Conservation (phyloP, 768 basidiomycete species). For the Panaeolus papilionaceus region DNA sequence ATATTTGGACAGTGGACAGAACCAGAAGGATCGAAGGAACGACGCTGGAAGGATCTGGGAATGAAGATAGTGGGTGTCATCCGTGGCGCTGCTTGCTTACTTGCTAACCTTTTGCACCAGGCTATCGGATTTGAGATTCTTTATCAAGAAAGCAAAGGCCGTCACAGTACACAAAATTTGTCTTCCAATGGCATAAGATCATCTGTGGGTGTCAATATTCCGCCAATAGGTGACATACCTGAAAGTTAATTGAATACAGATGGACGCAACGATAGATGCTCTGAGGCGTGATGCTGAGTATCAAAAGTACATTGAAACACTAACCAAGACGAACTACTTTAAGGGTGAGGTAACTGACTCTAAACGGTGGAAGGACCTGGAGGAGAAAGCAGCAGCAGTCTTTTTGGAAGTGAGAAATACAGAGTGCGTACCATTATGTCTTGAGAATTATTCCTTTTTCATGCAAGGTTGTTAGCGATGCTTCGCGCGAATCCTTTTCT, state of each 20-base stretch:
- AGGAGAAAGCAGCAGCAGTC: conserved; percentile 69
- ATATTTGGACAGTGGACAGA: conserved; percentile 81
- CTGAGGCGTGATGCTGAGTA: conserved; percentile 75
- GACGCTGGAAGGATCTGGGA: conserved; percentile 85
- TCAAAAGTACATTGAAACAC: conserved; percentile 68
- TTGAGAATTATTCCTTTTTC: neutral
- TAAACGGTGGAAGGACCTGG: conserved; percentile 72
- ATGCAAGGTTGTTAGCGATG: conserved; percentile 45
- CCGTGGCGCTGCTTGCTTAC: neutral
- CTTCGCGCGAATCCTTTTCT: conserved; percentile 78
- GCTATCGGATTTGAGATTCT: conserved; percentile 98
- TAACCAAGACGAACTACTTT: conserved; percentile 77
- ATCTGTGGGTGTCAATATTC: conserved; percentile 48
- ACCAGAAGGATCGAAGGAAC: conserved; percentile 65
- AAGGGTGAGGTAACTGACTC: conserved; percentile 80
- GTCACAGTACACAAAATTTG: conserved; percentile 44
- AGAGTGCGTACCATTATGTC: conserved; percentile 59
- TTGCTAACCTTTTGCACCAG: conserved; percentile 42
- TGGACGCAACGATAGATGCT: conserved; percentile 70
- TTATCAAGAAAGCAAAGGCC: conserved; percentile 82
- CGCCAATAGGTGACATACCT: neutral
- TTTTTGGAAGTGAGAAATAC: conserved; percentile 68
- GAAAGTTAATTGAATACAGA: conserved; percentile 39
- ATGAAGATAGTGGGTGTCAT: conserved; percentile 82
- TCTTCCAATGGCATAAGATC: conserved; percentile 44